phyloP scores from a whole-genome alignment of 1,284 basidiomycete species.

The Sporisorium iseilematis-ciliati region DNA sequence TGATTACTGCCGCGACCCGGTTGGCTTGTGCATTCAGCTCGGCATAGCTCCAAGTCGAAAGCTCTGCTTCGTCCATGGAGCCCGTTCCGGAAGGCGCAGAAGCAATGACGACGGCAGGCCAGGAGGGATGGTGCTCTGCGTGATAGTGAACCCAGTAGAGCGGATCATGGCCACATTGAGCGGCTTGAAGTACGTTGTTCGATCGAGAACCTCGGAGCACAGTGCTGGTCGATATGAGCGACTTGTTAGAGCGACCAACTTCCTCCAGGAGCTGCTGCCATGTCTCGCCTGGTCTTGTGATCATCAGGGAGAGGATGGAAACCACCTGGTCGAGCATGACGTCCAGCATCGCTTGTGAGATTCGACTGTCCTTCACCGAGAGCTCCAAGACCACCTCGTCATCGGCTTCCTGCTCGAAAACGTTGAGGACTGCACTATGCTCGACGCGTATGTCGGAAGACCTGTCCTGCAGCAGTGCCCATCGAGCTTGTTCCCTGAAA shows the following conservation, averaged over 20 bases:
- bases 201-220: background rate
- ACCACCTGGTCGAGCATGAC: slow-evolving; percentile 12
- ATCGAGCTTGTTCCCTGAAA: background rate
- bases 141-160: slow-evolving; percentile 17
- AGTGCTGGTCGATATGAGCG: background rate
- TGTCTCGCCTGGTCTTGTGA: background rate
- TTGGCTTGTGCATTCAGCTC: slow-evolving; percentile 72
- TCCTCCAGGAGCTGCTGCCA: background rate
- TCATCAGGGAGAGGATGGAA: slow-evolving; percentile 3
- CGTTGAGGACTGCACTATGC: slow-evolving; percentile 21
- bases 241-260: too few species aligned
- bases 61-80: background rate
- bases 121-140: slow-evolving; percentile 12
- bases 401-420: slow-evolving; percentile 10
- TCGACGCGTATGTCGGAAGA: slow-evolving; percentile 18
- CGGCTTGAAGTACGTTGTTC: background rate
- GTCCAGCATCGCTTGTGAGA: slow-evolving; percentile 12
- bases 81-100: background rate
- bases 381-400: slow-evolving; percentile 14
- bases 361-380: slow-evolving; percentile 21
- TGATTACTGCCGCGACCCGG: slow-evolving; percentile 72
- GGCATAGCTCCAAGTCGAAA: slow-evolving; percentile 41
- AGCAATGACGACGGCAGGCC: slow-evolving; percentile 19
- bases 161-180: slow-evolving; percentile 9
- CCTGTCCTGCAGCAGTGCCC: slow-evolving; percentile 1